Base-by-base conservation (phyloP, 148 eudicot species). In the Fallopia convolvulus region DNA sequence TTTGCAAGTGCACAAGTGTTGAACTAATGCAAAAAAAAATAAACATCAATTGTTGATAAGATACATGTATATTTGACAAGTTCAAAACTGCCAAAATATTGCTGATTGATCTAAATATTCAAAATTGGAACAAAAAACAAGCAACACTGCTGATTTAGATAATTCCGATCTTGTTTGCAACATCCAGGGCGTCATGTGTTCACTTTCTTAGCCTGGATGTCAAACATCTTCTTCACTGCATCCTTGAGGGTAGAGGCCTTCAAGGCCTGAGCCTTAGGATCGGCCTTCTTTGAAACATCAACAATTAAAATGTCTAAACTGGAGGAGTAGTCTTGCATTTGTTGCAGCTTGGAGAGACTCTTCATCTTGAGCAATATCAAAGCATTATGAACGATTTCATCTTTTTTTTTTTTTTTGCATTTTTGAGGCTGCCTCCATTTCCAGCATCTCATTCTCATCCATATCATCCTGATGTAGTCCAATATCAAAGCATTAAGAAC, bases 161-260 rank as follows among this genome's bases (percentile, higher is more conserved):
- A 60, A 90, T 88, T 33, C 91, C 91, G 55, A 90, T 90, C 88
- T 90, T 90, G 93, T 90, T 90, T 13, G 93, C 93, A 48, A 90
- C 93, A 75, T 90, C 93, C 86, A 90, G 85, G 2, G 93, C 93
- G 63, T 90, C 93, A 39, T 79, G 84, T n/a, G n/a, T n/a, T n/a
- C n/a, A n/a, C n/a, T n/a, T n/a, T n/a, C n/a, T n/a, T n/a, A n/a
- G n/a, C n/a, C n/a, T n/a, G n/a, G n/a, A n/a, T n/a, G n/a, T n/a
- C n/a, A n/a, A n/a, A n/a, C n/a, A n/a, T n/a, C n/a, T n/a, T n/a
- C n/a, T n/a, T n/a, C n/a, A n/a, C n/a, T n/a, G n/a, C n/a, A n/a
- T n/a, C n/a, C n/a, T n/a, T n/a, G n/a, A n/a, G n/a, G n/a, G n/a
- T n/a, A n/a, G n/a, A n/a, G n/a, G n/a, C n/a, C n/a, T n/a, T n/a